Base-by-base conservation (phyloP, 352 stramenopile species). In the Globisporangium cederbergense region DNA sequence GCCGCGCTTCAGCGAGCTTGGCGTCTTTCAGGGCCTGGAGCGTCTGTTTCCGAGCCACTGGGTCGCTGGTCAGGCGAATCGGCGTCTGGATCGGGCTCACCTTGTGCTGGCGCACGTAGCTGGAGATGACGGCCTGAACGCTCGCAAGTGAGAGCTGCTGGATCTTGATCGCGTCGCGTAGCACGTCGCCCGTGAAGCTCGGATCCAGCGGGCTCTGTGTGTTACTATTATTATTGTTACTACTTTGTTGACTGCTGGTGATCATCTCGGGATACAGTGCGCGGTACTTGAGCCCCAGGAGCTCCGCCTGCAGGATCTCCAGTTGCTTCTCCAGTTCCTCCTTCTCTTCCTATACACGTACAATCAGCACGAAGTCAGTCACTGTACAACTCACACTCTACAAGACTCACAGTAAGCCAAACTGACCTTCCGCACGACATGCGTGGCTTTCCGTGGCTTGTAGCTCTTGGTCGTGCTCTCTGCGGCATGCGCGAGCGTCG, bases 31-130 rank as follows among this genome's bases (percentile, higher is more conserved):
- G 34, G 5, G 38, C 40, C 55, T 47, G 36, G 5, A 61, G 55
- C 16, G 55, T 61, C 55, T 20, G 13, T 4, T 22, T 46, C 9
- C 38, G 32, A 20, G 55, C 36, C 3, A n/a, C 22, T 14, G 3
- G 55, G 25, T 61, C 55, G 7, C 36, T 51, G 10, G 32, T 20
- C 0, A 78, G 60, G 14, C 57, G 30, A n/a, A 78, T 73, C 28
- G 55, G 71, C 40, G 67, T 77, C 58, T 74, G 64, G 6, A 73
- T 80, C 18, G 73, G 75, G 52, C 74, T 57, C 34, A 83, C 53
- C 22, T 43, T 58, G 16, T 42, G 30, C 51, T 58, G 30, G 28
- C 51, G 34, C 51, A 58, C 55, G 42, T 75, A 56, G n/a, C 61
- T 62, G 11, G 70, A 77, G 20, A 79, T 25, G 0, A 70, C 67